Percentiles rank a stretch among this genome's conserved stretches.
Evolutionary conservation across 2,329 filamentous ascomycete species (phyloP).

Genomic region (Colletotrichum chrysophilum): DNA sequence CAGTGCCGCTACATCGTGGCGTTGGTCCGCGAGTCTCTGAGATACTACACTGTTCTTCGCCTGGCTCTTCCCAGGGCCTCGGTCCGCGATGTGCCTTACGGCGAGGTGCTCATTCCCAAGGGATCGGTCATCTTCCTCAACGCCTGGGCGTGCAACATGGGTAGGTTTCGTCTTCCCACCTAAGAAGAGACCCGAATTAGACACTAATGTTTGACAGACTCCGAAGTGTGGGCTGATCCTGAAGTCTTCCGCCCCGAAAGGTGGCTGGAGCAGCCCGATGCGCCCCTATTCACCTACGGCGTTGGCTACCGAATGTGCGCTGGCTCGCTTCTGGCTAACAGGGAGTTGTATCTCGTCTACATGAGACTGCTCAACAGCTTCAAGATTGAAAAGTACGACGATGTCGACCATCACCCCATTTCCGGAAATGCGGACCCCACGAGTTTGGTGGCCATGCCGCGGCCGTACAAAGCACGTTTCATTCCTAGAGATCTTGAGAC

Average conservation of each 20-base stretch:
- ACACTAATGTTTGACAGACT: slow-evolving; percentile 35
- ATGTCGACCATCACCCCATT: slow-evolving; percentile 64
- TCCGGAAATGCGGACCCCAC: slow-evolving; percentile 65
- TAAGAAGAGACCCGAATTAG: not conserved
- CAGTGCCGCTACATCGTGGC: slow-evolving; percentile 69
- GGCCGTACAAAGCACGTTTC: slow-evolving; percentile 62
- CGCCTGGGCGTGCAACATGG: slow-evolving; percentile 73
- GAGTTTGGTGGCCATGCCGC: slow-evolving; percentile 66
- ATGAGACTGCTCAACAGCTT: slow-evolving; percentile 67
- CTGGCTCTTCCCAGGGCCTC: slow-evolving; percentile 67
- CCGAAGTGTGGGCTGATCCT: slow-evolving; percentile 62
- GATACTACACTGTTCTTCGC: slow-evolving; percentile 67
- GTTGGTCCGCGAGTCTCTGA: slow-evolving; percentile 65
- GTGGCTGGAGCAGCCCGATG: slow-evolving; percentile 68
- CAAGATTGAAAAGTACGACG: slow-evolving; percentile 57
- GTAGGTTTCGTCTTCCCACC: slow-evolving; percentile 37
- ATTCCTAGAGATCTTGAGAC: slow-evolving; percentile 46
- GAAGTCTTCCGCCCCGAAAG: slow-evolving; percentile 52
- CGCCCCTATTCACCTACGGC: slow-evolving; percentile 69
- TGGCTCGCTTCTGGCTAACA: slow-evolving; percentile 65
- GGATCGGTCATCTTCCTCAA: slow-evolving; percentile 71
- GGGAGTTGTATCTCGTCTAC: slow-evolving; percentile 69
- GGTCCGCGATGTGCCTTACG: slow-evolving; percentile 62
- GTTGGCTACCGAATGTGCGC: slow-evolving; percentile 73
- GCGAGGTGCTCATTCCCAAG: slow-evolving; percentile 63